phyloP scores from a whole-genome alignment of 768 basidiomycete species.

The Russula abietina region DNA sequence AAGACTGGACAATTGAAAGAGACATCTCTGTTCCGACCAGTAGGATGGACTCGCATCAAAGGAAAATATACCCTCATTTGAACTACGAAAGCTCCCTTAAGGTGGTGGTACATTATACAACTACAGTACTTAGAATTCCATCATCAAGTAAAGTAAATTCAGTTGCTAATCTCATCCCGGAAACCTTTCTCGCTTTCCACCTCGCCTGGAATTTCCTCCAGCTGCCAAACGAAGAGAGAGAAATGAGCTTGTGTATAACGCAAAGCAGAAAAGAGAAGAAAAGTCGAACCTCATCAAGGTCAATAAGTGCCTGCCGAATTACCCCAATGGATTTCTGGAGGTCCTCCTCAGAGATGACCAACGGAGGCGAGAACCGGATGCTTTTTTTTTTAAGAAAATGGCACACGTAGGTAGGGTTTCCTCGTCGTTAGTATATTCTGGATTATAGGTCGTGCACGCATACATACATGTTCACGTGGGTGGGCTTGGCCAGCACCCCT shows the following conservation, averaged over 20 bases:
- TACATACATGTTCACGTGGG: constrained; percentile 87
- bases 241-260: constrained; percentile 28
- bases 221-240: constrained; percentile 28
- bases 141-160: constrained; percentile 8
- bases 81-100: not conserved
- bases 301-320: constrained; percentile 69
- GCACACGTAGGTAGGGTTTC: not conserved
- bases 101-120: not conserved
- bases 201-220: constrained; percentile 59
- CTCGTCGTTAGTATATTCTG: not conserved
- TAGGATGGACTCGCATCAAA: not conserved
- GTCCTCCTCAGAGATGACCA: constrained; percentile 90
- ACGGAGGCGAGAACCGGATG: constrained; percentile 92
- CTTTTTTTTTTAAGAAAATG: constrained; percentile 43
- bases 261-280: not conserved
- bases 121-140: not conserved
- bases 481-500: constrained; percentile 93
- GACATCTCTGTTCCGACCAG: not conserved
- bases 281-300: constrained; percentile 65
- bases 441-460: not conserved
- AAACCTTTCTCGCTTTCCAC: constrained; percentile 56
- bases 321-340: constrained; percentile 65
- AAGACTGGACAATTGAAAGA: too few species aligned
- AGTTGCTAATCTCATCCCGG: constrained; percentile 35
- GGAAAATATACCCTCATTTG: not conserved